Conservation (phyloP, 257 asterid genomes). For the Scutellaria barbata region DNA sequence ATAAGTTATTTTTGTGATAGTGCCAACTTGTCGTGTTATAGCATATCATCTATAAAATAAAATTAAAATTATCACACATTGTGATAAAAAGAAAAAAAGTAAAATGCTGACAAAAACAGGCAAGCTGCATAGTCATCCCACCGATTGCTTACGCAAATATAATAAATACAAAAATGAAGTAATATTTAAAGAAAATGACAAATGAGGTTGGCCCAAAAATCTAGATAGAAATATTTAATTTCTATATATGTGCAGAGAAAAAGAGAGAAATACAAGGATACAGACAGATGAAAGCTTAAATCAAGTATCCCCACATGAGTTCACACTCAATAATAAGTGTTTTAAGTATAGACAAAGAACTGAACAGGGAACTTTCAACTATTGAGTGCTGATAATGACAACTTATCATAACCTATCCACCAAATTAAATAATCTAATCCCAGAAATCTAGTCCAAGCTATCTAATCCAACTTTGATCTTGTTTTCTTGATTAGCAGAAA, state of each 20-base stretch:
- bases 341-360: conserved; percentile 37
- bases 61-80: too few relatives aligned
- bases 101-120: neutral
- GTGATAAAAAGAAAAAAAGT: too few relatives aligned
- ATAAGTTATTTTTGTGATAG: too few relatives aligned
- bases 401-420: conserved; percentile 41
- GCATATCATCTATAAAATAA: too few relatives aligned
- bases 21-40: too few relatives aligned
- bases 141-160: neutral
- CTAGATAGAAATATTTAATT: neutral
- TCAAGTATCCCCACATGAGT: conserved; percentile 34
- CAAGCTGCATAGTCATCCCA: conserved; percentile 3
- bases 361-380: conserved; percentile 26
- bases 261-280: conserved; percentile 25
- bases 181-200: too few relatives aligned
- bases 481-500: conserved; percentile 13
- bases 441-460: conserved; percentile 45
- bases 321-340: conserved; percentile 21
- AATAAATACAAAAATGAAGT: too few relatives aligned
- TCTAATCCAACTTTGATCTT: conserved; percentile 36
- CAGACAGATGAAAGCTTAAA: conserved; percentile 28
- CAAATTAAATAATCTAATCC: conserved; percentile 41
- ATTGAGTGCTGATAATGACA: conserved; percentile 36
- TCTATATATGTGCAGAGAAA: conserved; percentile 14
- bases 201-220: too few relatives aligned